Evolutionary conservation across 345 rosid species (phyloP), one percentile per base, ranked within the genome.

Genomic region (Toxicodendron radicans): DNA sequence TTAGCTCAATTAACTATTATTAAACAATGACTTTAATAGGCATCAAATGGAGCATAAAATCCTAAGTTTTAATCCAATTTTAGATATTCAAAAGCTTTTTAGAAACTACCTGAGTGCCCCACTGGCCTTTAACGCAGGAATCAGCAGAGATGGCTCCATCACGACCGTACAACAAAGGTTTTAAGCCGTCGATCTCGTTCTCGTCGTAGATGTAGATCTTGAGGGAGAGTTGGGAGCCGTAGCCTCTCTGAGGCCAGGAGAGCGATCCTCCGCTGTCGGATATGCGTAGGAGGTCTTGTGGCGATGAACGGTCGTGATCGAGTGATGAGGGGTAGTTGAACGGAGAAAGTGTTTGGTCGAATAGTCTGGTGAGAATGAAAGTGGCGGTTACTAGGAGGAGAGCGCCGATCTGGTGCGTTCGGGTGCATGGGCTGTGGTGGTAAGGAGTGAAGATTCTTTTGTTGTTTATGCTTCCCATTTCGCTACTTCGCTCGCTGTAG

Each of bases 131-230:
- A 64, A 91, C 79, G 80, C 99, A 91, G 33, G 87, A 78, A 57
- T 84, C 75, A 73, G 89, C 69, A 27, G 89, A 62, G 57, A 93
- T 77, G 69, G 75, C 76, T 3, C 93, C 90, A 30, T 90, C 93
- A 18, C 97, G 77, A 18, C 98, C 98, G 75, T 85, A 85, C 91
- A 95, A 32, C 64, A 95, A 83, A 77, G 75, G 79, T 81, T 78
- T 87, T 45, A 95, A 38, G 51, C 99, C 97, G 57, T 88, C 96
- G 61, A 93, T 85, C 85, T 95, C 98, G 72, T 80, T 79, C 83
- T 95, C 98, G 7, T 88, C 93, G 75, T 95, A 95, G 62, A 95
- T 89, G 79, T 91, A 95, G 85, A 95, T 86, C 83, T 87, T 91
- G 74, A 95, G 83, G 72, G 86, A 84, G 66, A 89, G 85, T 65